Percentiles rank a stretch among this genome's conserved stretches.
Conservation (phyloP, 176 grass and related monocot species). For the Zoysia pacifica region DNA sequence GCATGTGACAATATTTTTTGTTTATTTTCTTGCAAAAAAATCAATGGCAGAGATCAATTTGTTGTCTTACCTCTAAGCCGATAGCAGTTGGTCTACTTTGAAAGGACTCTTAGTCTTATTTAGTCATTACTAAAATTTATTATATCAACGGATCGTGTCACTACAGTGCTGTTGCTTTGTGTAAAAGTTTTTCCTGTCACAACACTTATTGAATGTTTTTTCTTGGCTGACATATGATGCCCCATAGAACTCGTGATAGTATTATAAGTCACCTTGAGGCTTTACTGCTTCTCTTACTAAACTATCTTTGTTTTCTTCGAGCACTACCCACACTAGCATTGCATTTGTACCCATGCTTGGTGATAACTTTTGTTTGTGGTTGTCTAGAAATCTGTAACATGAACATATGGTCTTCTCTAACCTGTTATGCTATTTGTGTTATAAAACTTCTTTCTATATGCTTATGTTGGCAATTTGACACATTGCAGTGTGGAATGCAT, state of each 20-base stretch:
- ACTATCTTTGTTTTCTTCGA: conserved; percentile 10
- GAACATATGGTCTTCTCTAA: not conserved
- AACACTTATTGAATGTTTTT: not conserved
- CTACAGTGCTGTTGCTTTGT: not conserved
- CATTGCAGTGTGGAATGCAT: not conserved
- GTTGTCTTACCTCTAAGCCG: no score
- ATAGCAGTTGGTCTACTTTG: no score
- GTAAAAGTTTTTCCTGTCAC: not conserved
- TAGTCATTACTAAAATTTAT: not conserved
- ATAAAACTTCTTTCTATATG: not conserved
- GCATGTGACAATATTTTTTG: no score
- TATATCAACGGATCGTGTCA: not conserved
- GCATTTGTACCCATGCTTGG: not conserved
- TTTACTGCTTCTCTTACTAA: not conserved
- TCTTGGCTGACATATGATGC: not conserved
- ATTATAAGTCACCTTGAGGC: not conserved
- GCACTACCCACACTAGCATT: not conserved
- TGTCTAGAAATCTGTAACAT: not conserved
- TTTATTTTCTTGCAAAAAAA: no score
- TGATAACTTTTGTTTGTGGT: conserved; percentile 1
- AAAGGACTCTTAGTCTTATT: not conserved
- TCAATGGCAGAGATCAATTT: no score
- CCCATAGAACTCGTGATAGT: not conserved
- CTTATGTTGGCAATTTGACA: not conserved
- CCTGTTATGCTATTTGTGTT: not conserved